These are phyloP conservation scores for Aciculoconidium aculeatum DNA, from an alignment of 805 yeast species.

Conservation along the genomic window DNA sequence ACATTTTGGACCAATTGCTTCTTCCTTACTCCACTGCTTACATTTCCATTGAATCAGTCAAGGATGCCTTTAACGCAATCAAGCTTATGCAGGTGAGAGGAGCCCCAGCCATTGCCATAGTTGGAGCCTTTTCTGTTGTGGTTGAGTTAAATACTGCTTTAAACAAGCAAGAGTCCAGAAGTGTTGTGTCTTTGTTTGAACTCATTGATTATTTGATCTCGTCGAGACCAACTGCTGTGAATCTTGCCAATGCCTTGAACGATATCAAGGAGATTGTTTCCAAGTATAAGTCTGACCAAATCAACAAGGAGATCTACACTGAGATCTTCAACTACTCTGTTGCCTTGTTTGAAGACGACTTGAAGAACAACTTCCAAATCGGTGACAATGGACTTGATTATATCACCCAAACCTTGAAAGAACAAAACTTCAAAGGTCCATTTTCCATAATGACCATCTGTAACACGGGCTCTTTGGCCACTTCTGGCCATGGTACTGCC, in stretches of 20 bases:
- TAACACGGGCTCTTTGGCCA: constrained; percentile 94
- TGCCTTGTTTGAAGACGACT: constrained; percentile 65
- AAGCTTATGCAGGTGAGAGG: constrained; percentile 93
- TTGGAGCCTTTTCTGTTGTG: constrained; percentile 78
- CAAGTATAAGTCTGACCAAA: too few species aligned
- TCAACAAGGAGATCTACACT: constrained; percentile 19
- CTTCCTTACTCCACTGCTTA: constrained; percentile 78
- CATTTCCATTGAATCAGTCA: constrained; percentile 53
- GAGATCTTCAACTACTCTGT: constrained; percentile 42
- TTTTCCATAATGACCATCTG: constrained; percentile 87
- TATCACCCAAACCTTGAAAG: constrained; percentile 41
- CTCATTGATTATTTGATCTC: constrained; percentile 62
- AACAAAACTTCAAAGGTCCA: constrained; percentile 51
- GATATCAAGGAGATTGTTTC: constrained; percentile 36
- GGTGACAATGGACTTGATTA: constrained; percentile 80
- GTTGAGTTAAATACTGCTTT: constrained; percentile 50
- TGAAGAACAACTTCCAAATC: constrained; percentile 67
- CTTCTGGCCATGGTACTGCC: constrained; percentile 97
- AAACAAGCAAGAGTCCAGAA: constrained; percentile 12
- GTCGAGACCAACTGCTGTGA: constrained; percentile 95
- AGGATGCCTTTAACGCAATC: constrained; percentile 80
- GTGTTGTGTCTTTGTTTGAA: constrained; percentile 29
- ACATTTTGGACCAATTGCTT: constrained; percentile 72
- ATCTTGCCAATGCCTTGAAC: constrained; percentile 68
- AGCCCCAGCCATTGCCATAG: constrained; percentile 97